Conservation (phyloP, 495 filamentous ascomycete species). For the Podospora bellae-mahoneyi region DNA sequence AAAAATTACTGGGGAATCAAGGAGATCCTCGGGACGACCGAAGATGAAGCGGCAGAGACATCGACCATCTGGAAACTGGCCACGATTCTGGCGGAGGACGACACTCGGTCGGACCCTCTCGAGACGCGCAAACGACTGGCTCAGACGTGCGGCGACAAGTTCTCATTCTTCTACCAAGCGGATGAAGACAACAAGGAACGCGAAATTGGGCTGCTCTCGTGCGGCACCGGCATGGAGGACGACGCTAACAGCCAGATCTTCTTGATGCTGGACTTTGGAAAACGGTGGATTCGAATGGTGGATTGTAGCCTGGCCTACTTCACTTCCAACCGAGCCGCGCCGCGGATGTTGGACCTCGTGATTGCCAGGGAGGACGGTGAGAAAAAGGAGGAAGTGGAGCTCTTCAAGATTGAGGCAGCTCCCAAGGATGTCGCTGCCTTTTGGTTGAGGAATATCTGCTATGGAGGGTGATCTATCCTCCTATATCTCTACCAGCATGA, state of each 20-base stretch:
- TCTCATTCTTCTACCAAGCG: constrained; percentile 7
- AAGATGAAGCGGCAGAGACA: background rate
- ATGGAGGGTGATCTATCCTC: constrained; percentile 5
- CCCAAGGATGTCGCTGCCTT: constrained; percentile 19
- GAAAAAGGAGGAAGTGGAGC: constrained; percentile 2
- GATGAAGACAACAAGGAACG: background rate
- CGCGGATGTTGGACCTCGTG: constrained; percentile 17
- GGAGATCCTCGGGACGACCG: constrained; percentile 12
- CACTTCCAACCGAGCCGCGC: constrained; percentile 6
- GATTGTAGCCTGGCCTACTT: constrained; percentile 14
- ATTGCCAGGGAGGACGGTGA: background rate
- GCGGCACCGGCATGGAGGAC: background rate
- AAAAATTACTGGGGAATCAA: constrained; percentile 8
- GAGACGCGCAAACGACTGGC: constrained; percentile 6
- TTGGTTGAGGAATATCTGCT: constrained; percentile 20
- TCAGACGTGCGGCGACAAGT: constrained; percentile 13
- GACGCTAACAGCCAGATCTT: constrained; percentile 12
- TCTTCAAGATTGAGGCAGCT: constrained; percentile 17
- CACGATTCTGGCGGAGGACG: background rate
- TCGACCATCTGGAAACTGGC: constrained; percentile 14
- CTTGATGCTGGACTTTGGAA: constrained; percentile 21
- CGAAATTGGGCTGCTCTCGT: constrained; percentile 20
- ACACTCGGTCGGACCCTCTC: background rate
- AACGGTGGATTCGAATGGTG: constrained; percentile 12
- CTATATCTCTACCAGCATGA: background rate